Percentiles rank a stretch among this genome's conserved stretches.
phyloP scores from a whole-genome alignment of 192 early-diverging fungal genomes.

The Rhizoclosmatium globosum region DNA sequence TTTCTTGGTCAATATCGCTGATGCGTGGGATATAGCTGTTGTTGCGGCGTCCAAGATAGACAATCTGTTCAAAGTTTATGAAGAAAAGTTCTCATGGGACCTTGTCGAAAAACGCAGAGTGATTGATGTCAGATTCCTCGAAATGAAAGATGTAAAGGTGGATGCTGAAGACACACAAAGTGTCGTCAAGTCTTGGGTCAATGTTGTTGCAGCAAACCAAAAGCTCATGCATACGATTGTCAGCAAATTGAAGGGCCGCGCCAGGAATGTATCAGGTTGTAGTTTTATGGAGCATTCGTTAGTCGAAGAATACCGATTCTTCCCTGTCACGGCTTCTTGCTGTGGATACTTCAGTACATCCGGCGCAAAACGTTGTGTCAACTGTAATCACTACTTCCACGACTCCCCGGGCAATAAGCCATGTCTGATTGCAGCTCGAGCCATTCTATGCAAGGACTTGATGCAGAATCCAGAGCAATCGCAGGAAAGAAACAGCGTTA shows the following conservation, averaged over 20 bases:
- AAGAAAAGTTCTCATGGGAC: slow-evolving; percentile 28
- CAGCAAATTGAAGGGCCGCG: slow-evolving; percentile 23
- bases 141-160: neutral
- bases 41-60: neutral
- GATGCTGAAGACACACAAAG: slow-evolving; percentile 4
- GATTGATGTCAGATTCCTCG: neutral
- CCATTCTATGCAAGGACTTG: slow-evolving; percentile 23
- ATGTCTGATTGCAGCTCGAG: slow-evolving; percentile 6
- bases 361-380: slow-evolving; percentile 13
- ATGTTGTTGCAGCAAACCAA: slow-evolving; percentile 20
- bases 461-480: slow-evolving; percentile 14
- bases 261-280: slow-evolving; percentile 12
- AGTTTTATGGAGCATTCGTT: slow-evolving; percentile 24
- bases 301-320: neutral
- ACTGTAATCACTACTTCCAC: slow-evolving; percentile 23
- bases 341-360: neutral
- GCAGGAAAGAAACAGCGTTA: neutral
- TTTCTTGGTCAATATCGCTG: neutral
- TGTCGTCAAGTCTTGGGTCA: slow-evolving; percentile 15
- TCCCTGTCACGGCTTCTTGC: slow-evolving; percentile 12
- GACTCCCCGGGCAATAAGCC: slow-evolving; percentile 10
- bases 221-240: slow-evolving; percentile 16
- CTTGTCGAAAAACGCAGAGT: neutral
- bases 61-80: slow-evolving; percentile 8
- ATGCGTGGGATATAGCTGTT: neutral